Percentiles rank a stretch among this genome's conserved stretches.
phyloP scores from a whole-genome alignment of 2,329 filamentous ascomycete species.

The Penicillium sp. region DNA sequence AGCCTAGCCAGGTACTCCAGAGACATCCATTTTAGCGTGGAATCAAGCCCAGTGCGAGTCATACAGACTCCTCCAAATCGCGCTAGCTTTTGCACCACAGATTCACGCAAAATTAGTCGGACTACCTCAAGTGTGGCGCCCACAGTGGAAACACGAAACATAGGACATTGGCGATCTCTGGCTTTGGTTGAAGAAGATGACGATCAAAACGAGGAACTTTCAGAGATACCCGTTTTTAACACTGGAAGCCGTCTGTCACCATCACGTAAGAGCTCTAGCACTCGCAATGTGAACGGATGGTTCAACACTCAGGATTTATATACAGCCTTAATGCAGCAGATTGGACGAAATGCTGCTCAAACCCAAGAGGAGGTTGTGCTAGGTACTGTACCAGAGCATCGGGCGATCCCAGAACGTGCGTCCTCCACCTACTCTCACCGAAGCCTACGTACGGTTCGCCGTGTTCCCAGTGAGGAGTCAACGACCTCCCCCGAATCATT shows the following conservation, averaged over 20 bases:
- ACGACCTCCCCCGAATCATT: conserved; percentile 32
- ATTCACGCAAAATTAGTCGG: conserved; percentile 52
- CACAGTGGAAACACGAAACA: conserved; percentile 36
- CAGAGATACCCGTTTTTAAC: background rate
- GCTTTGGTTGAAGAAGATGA: conserved; percentile 47
- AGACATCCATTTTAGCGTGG: background rate
- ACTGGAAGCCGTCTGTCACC: conserved; percentile 11
- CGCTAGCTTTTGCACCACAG: conserved; percentile 36
- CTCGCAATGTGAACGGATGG: conserved; percentile 20
- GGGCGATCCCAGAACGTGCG: conserved; percentile 29
- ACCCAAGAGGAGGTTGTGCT: conserved; percentile 25
- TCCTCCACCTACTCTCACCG: conserved; percentile 26
- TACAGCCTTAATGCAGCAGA: conserved; percentile 44
- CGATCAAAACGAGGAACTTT: conserved; percentile 20
- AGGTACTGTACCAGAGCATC: conserved; percentile 33
- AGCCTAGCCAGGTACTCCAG: background rate
- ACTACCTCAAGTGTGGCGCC: conserved; percentile 47
- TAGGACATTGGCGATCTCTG: conserved; percentile 37
- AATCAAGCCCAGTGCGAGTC: conserved; percentile 14
- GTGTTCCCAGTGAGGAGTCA: conserved; percentile 32
- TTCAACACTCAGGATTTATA: conserved; percentile 44
- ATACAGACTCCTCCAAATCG: conserved; percentile 27
- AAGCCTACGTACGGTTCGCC: conserved; percentile 31
- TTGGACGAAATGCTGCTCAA: conserved; percentile 26
- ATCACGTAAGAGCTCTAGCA: conserved; percentile 9